A percentile compares a stretch with the other conserved stretches of the same genome.
Conservation (phyloP, 257 asterid species). For the Euphrasia confusa region DNA sequence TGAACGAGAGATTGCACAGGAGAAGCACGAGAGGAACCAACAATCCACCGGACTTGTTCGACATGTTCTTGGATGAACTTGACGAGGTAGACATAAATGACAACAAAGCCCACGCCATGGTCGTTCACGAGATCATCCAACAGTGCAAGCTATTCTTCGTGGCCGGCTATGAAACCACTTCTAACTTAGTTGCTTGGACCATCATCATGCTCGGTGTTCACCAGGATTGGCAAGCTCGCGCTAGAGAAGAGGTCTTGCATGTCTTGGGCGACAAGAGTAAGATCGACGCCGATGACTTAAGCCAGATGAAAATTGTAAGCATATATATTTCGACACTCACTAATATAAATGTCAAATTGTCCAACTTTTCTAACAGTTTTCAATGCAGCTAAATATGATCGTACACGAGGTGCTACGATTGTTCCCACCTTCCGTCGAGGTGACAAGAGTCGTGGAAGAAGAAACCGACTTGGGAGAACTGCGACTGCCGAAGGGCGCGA, state of each 20-base stretch:
- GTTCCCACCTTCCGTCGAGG: slow-evolving; percentile 28
- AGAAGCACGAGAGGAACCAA: slow-evolving; percentile 6
- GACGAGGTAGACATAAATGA: neutral
- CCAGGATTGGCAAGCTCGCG: slow-evolving; percentile 36
- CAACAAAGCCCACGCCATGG: slow-evolving; percentile 1
- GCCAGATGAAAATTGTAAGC: slow-evolving; percentile 33
- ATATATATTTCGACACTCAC: neutral
- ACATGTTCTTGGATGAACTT: slow-evolving; percentile 19
- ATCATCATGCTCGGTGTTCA: slow-evolving; percentile 26
- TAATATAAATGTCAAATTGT: no score
- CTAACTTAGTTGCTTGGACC: slow-evolving; percentile 34
- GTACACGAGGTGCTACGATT: slow-evolving; percentile 33
- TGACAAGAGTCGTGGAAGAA: slow-evolving; percentile 25
- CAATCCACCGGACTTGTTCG: slow-evolving; percentile 14
- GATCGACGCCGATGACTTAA: slow-evolving; percentile 20
- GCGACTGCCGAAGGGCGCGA: slow-evolving; percentile 29
- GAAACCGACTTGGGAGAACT: slow-evolving; percentile 26
- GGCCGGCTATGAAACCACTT: slow-evolving; percentile 26
- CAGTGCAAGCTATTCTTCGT: slow-evolving; percentile 34
- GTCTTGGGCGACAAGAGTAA: slow-evolving; percentile 24
- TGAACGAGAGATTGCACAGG: slow-evolving; percentile 20
- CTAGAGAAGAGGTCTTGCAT: slow-evolving; percentile 30
- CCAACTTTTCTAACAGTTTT: neutral
- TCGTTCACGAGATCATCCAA: slow-evolving; percentile 24
- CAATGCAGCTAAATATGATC: slow-evolving; percentile 28